Base-by-base conservation (phyloP, 257 asterid species). In the Cynanchum wilfordii region DNA sequence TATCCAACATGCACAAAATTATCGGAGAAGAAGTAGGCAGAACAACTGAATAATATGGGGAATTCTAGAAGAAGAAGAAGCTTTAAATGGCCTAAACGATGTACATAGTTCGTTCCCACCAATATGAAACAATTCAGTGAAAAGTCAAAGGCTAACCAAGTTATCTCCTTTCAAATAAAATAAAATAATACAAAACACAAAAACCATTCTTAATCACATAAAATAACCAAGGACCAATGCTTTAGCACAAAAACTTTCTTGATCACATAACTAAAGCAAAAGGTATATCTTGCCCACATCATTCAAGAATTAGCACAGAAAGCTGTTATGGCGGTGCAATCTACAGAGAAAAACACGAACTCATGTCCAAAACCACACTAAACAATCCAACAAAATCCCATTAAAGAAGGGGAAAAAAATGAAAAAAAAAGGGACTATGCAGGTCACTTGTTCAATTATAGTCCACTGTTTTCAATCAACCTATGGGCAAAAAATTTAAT, bases 131-230 rank as follows among this genome's bases (percentile, higher is more conserved):
- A 64, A 64, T 9, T 64, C 50, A 36, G 50, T 64, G 69, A 64
- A 36, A 16, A 25, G 36, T 64, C 12, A 6, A 64, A 8, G 17
- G 19, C 9, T 24, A 19, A 17, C 69, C 27, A 64, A 29, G 50
- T 64, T 64, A 36, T 64, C 50, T 64, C 69, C 6, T 64, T 64
- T 64, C 66, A 59, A 42, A 42, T 42, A 42, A 42, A 42, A 42
- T 7, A 42, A 42, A 42, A 42, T 7, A 42, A 42, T 42, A 42
- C 47, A 42, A 42, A 42, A 7, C 11, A 42, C 47, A 7, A 42
- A n/a, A n/a, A 42, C 10, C 11, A 42, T 42, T 51, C 57, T 5
- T 29, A 25, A 27, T 59, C 42, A 12, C 13, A 59, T 33, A 20
- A 63, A 63, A 17, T 30, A 62, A 63, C 4, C 7, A 20, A 63